These are phyloP conservation scores for Aureobasidium uvarum DNA, from an alignment of 2,329 filamentous ascomycete genomes.

Conservation along the genomic window DNA sequence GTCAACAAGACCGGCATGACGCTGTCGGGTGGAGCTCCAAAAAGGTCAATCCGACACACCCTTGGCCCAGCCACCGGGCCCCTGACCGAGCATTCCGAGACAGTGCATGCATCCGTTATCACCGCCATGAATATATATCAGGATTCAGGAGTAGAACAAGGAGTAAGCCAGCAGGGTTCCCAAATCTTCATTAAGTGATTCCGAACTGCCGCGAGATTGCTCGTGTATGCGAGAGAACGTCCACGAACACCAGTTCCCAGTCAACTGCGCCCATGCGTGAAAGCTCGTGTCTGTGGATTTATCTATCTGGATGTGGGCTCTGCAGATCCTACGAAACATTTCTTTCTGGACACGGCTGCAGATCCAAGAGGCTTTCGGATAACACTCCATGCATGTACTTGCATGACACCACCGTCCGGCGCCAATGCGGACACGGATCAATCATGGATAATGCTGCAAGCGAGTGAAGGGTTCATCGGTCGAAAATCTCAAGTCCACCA, in stretches of 20 bases:
- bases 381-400: not conserved
- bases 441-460: not conserved
- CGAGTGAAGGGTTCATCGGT: not conserved
- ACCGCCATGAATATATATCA: not conserved
- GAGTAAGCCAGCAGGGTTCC: not conserved
- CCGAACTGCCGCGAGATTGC: not conserved
- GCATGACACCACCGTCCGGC: slow-evolving; percentile 2
- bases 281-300: not conserved
- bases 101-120: slow-evolving; percentile 1
- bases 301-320: not conserved
- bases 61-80: not conserved
- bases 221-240: not conserved
- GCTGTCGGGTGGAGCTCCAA: slow-evolving; percentile 43
- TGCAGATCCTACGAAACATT: not conserved
- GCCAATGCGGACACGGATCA: not conserved
- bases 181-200: not conserved
- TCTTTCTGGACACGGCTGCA: not conserved
- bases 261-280: not conserved
- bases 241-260: not conserved
- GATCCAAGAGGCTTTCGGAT: not conserved
- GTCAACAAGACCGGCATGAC: slow-evolving; percentile 23
- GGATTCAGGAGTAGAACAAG: not conserved
- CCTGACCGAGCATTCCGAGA: slow-evolving; percentile 2
- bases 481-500: not conserved
- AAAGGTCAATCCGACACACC: slow-evolving; percentile 68